Evolutionary conservation across 2,329 filamentous ascomycete genomes (phyloP).

Genomic region (Neurospora sp.): DNA sequence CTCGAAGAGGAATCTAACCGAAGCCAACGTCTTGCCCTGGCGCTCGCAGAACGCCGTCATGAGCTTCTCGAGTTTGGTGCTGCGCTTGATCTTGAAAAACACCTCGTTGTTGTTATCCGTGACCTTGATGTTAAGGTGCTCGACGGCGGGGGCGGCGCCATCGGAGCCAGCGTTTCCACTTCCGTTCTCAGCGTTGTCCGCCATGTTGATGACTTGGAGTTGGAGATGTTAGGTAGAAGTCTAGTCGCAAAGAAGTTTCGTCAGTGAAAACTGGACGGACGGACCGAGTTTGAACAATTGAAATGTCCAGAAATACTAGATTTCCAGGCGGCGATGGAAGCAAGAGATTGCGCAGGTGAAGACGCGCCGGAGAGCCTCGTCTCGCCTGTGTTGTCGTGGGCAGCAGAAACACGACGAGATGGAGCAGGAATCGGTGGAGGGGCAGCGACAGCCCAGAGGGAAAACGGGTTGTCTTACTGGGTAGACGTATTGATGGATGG

Average conservation of each 20-base stretch:
- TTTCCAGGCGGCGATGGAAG: neutral
- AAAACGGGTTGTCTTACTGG: neutral
- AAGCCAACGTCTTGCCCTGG: slow-evolving; percentile 75
- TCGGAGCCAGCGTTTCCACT: slow-evolving; percentile 31
- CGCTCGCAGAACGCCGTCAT: slow-evolving; percentile 98
- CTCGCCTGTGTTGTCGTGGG: neutral
- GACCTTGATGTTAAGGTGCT: slow-evolving; percentile 98
- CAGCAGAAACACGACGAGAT: neutral
- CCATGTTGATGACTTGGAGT: slow-evolving; percentile 28
- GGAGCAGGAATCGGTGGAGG: neutral
- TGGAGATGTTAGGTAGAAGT: neutral
- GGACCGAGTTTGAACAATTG: neutral
- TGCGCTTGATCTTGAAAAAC: slow-evolving; percentile 99
- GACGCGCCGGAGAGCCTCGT: neutral
- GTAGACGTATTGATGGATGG: neutral
- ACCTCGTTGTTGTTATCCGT: slow-evolving; percentile 99
- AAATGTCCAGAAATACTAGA: neutral
- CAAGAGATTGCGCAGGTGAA: neutral
- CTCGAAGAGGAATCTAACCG: slow-evolving; percentile 91
- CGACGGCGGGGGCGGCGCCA: slow-evolving; percentile 40
- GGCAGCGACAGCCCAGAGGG: neutral
- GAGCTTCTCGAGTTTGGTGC: slow-evolving; percentile 89
- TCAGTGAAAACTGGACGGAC: slow-evolving; percentile 2
- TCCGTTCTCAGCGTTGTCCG: slow-evolving; percentile 41
- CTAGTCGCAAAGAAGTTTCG: neutral